These are phyloP conservation scores for Hansenula lynferdii DNA, from an alignment of 1,139 yeast species.

Conservation along the genomic window DNA sequence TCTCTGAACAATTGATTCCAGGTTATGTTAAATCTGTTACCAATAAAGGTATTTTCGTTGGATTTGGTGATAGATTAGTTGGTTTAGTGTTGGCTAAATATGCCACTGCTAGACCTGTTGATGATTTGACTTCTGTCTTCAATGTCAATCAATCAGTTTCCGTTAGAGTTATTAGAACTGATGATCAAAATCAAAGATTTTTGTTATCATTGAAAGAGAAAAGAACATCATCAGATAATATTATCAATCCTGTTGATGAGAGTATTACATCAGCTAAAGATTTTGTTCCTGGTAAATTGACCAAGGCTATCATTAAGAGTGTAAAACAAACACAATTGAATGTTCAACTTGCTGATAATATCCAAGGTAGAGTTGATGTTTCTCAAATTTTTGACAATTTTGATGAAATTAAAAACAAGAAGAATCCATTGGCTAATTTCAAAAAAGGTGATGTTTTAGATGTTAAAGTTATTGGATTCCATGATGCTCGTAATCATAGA, in stretches of 20 bases:
- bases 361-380: constrained; percentile 76
- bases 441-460: constrained; percentile 52
- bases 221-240: constrained; percentile 8
- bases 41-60: constrained; percentile 73
- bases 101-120: constrained; percentile 51
- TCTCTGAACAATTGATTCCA: constrained; percentile 43
- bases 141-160: constrained; percentile 60
- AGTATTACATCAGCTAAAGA: constrained; percentile 46
- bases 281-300: constrained; percentile 51
- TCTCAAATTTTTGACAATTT: constrained; percentile 60
- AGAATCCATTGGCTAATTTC: constrained; percentile 58
- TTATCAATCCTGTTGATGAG: constrained; percentile 57
- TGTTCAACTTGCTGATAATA: constrained; percentile 71
- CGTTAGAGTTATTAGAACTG: constrained; percentile 59
- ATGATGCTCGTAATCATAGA: constrained; percentile 65
- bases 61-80: constrained; percentile 74
- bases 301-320: constrained; percentile 57
- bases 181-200: constrained; percentile 66
- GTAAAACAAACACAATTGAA: constrained; percentile 74
- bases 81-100: constrained; percentile 82
- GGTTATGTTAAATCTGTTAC: constrained; percentile 83
- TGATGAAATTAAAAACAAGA: constrained; percentile 52
- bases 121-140: constrained; percentile 54
- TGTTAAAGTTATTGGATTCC: constrained; percentile 73
- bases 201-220: constrained; percentile 51